Evolutionary conservation across 2,329 filamentous ascomycete species (phyloP).

Genomic region (Monosporascus cannonballus): DNA sequence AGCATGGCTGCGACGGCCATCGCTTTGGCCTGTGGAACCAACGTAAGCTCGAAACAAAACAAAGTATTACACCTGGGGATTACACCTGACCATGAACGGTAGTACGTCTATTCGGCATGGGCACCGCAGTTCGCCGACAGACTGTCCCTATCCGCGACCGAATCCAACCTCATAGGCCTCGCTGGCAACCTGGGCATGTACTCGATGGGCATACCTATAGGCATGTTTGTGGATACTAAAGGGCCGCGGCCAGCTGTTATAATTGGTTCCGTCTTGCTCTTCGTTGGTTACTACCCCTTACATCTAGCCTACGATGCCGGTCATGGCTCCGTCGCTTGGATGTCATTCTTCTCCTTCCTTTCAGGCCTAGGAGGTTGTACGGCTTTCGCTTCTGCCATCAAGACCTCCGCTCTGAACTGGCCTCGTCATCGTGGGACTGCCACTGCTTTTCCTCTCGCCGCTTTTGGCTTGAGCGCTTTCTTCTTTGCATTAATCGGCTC

Average conservation of each 20-base stretch:
- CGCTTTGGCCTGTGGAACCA: conserved; percentile 85
- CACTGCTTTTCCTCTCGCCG: conserved; percentile 86
- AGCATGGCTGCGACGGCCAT: conserved; percentile 81
- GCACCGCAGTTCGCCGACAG: conserved; percentile 88
- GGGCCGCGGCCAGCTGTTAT: conserved; percentile 76
- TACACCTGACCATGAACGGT: conserved; percentile 6
- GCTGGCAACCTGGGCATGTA: conserved; percentile 92
- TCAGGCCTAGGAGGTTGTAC: conserved; percentile 85
- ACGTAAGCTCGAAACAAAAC: conserved; percentile 49
- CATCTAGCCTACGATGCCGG: conserved; percentile 71
- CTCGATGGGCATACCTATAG: conserved; percentile 79
- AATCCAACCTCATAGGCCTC: conserved; percentile 87
- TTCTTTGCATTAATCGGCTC: conserved; percentile 83
- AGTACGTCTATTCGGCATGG: conserved; percentile 99
- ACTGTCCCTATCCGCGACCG: conserved; percentile 81
- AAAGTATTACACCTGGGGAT: not conserved
- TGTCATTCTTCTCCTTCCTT: conserved; percentile 81
- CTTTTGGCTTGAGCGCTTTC: conserved; percentile 91
- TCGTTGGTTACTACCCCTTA: conserved; percentile 79
- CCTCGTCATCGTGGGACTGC: conserved; percentile 86
- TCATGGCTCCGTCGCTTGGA: conserved; percentile 46
- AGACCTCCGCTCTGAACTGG: conserved; percentile 84
- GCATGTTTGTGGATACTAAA: conserved; percentile 76
- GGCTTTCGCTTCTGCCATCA: conserved; percentile 84
- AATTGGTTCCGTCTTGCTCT: conserved; percentile 66